Base-by-base conservation (phyloP, 164 flowering plant species). In the Tinospora cordifolia region DNA sequence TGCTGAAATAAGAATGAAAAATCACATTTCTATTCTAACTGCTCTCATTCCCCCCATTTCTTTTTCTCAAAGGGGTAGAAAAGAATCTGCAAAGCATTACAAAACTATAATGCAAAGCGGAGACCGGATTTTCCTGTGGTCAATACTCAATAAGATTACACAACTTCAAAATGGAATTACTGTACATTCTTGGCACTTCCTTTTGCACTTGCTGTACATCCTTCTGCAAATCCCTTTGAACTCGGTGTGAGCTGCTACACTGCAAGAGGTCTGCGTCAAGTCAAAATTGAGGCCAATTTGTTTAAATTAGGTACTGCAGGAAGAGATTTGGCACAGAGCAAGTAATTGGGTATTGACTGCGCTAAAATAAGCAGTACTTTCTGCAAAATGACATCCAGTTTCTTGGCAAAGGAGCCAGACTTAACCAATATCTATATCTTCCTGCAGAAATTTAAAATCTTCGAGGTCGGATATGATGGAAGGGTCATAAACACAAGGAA, bases 391-490 rank as follows among this genome's bases (percentile, higher is more conserved):
- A 36, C 46, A 26, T 69, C 27, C 59, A 36, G 46, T 11, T 36
- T 57, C 12, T 36, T 47, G 27, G 34, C 1, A 8, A 26, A 59
- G 64, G 5, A 4, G 15, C 3, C 25, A 26, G 40, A 34, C 17
- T 72, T 70, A 72, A 67, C 75, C 75, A 71, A 88, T 80, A 67
- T 86, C 92, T 8, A 70, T 76, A 75, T 67, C 68, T 15, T 84
- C 87, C 6, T 72, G 75, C 24, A 80, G 76, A 47, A 54, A 49
- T 63, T 76, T 73, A 63, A 62, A 82, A 74, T 87, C 88, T 65
- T 86, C 89, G 2, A 87, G 88, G 66, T 73, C 87, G 0, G 76
- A 73, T 39, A 82, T 67, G 8, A 86, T 46, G 44, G 72, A 75
- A 26, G 84, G 82, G 51, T 63, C 71, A 77, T 81, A 84, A 8